Evolutionary conservation across 768 basidiomycete genomes (phyloP).

Genomic region (Boletales sp.): DNA sequence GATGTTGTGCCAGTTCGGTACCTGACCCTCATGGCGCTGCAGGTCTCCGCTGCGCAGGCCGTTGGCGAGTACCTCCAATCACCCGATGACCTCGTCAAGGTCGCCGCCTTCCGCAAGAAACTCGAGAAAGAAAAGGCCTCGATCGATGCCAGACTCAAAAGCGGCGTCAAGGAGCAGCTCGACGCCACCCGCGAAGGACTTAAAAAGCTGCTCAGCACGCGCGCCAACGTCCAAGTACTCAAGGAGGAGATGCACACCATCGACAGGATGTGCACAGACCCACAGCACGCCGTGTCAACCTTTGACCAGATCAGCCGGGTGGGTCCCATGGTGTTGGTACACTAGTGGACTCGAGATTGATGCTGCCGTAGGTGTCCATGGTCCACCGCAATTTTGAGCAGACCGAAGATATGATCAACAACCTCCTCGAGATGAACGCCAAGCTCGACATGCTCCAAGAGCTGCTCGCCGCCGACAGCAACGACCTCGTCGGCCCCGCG

Average conservation of each 20-base stretch:
- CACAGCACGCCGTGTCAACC: slow-evolving; percentile 71
- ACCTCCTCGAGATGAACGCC: slow-evolving; percentile 87
- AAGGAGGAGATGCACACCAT: slow-evolving; percentile 84
- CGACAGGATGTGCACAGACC: slow-evolving; percentile 73
- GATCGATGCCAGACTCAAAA: slow-evolving; percentile 86
- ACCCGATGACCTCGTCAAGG: slow-evolving; percentile 89
- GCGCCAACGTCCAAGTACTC: slow-evolving; percentile 72
- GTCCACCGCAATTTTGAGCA: slow-evolving; percentile 94
- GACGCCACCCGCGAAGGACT: slow-evolving; percentile 87
- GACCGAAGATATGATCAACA: slow-evolving; percentile 93
- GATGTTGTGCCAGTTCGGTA: no score
- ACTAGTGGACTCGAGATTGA: background rate
- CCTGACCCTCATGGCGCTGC: slow-evolving; percentile 29
- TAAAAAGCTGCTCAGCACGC: slow-evolving; percentile 72
- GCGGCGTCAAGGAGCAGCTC: slow-evolving; percentile 89
- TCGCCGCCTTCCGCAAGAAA: slow-evolving; percentile 86
- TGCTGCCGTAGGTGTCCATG: slow-evolving; percentile 70
- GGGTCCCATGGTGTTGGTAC: slow-evolving; percentile 23
- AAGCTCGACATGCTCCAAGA: slow-evolving; percentile 76
- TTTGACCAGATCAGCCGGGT: slow-evolving; percentile 97
- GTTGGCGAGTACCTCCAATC: slow-evolving; percentile 89
- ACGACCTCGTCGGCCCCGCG: slow-evolving; percentile 81
- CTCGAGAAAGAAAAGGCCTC: slow-evolving; percentile 95
- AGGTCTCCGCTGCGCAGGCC: slow-evolving; percentile 77
- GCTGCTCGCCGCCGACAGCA: slow-evolving; percentile 71